These are phyloP conservation scores for Pleurotus pulmonarius DNA, from an alignment of 768 basidiomycete genomes.

Conservation along the genomic window DNA sequence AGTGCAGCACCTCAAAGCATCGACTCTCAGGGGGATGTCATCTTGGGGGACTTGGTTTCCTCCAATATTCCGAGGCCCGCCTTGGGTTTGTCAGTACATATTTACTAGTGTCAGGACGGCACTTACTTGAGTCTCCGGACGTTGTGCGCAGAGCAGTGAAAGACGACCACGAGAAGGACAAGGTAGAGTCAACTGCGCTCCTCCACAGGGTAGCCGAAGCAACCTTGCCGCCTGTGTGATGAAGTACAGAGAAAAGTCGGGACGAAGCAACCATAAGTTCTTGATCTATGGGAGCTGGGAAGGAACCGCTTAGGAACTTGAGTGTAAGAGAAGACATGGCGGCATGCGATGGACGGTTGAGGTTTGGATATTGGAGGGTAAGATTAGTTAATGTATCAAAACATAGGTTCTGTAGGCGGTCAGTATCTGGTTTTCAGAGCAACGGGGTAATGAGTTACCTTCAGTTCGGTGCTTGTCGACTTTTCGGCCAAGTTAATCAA, in stretches of 20 bases:
- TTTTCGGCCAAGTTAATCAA: conserved; percentile 56
- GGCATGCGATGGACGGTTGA: conserved; percentile 53
- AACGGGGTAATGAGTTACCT: conserved; percentile 31
- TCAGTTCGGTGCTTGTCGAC: conserved; percentile 45
- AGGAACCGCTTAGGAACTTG: conserved; percentile 52
- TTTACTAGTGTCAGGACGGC: too few relatives aligned
- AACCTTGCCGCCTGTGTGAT: conserved; percentile 76
- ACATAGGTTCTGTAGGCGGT: conserved; percentile 34
- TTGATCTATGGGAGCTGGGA: conserved; percentile 35
- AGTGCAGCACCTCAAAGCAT: conserved; percentile 55
- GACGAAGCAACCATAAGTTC: conserved; percentile 46
- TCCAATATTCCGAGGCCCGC: background rate
- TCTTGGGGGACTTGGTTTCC: conserved; percentile 42
- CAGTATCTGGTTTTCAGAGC: background rate
- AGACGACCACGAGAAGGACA: conserved; percentile 63
- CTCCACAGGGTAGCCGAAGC: conserved; percentile 71
- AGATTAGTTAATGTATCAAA: conserved; percentile 50
- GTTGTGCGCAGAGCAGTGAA: conserved; percentile 58
- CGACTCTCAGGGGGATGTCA: conserved; percentile 51
- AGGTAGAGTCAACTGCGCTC: conserved; percentile 67
- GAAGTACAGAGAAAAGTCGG: conserved; percentile 57
- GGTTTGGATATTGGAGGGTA: conserved; percentile 62
- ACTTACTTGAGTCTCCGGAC: conserved; percentile 44
- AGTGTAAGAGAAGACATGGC: conserved; percentile 52
- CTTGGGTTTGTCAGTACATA: too few relatives aligned